These are phyloP conservation scores for Candida railenensis DNA, from an alignment of 805 yeast species.

Conservation along the genomic window DNA sequence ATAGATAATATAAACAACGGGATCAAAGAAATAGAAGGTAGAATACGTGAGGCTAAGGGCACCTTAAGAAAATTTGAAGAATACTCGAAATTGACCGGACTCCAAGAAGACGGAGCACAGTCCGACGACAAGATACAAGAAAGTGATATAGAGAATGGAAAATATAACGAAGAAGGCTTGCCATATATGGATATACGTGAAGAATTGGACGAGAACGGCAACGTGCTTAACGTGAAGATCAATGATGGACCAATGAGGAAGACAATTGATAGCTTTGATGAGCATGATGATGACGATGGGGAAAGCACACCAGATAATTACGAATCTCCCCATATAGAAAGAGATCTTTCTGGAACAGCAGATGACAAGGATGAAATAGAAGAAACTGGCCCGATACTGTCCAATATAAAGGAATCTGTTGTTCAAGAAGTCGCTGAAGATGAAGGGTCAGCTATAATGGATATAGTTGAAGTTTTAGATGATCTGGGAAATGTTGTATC, in stretches of 20 bases:
- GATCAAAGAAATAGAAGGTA: slow-evolving; percentile 35
- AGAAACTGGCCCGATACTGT: neutral
- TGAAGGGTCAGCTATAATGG: neutral
- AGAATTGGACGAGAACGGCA: slow-evolving; percentile 76
- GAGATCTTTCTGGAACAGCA: neutral
- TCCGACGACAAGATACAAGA: slow-evolving; percentile 8
- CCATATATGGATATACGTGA: slow-evolving; percentile 84
- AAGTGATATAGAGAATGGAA: neutral
- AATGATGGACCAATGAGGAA: slow-evolving; percentile 15
- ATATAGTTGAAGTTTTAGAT: slow-evolving; percentile 6
- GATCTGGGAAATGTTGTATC: slow-evolving; percentile 4
- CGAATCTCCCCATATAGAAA: neutral
- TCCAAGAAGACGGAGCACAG: slow-evolving; percentile 8
- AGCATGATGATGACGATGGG: neutral
- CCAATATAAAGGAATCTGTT: neutral
- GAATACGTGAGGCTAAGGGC: slow-evolving; percentile 38
- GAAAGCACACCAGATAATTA: neutral
- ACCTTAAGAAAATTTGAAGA: slow-evolving; percentile 25
- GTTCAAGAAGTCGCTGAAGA: neutral
- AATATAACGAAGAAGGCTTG: slow-evolving; percentile 43
- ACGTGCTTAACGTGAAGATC: slow-evolving; percentile 44
- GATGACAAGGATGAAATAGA: neutral
- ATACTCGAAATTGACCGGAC: slow-evolving; percentile 8
- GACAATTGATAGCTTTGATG: neutral
- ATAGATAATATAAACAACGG: slow-evolving; percentile 32